Evolutionary conservation across 2,329 filamentous ascomycete genomes (phyloP), one percentile per base, ranked within the genome.

Genomic region (Sphaceloma murrayae): DNA sequence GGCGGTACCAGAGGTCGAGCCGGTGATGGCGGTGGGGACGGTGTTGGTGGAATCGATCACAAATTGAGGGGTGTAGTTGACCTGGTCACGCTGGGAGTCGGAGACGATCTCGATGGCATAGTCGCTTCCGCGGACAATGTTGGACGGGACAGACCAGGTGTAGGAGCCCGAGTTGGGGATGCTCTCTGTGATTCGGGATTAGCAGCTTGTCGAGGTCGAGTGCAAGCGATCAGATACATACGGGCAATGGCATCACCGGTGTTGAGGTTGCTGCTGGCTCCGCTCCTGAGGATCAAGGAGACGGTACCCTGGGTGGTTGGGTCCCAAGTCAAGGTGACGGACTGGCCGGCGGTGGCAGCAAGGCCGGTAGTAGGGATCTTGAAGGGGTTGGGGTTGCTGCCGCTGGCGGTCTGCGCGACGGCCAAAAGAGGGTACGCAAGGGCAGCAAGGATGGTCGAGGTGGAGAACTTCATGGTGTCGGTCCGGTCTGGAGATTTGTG

Each of bases 101-200:
- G 63, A 59, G 54, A 72, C 59, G 54, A 76, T 76, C 55, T 73
- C 62, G 49, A 76, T 59, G 46, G 70, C 68, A 64, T 74, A 75
- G 56, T 69, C 63, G 29, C 58, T 58, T 51, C 67, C 63, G 42
- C 63, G 60, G 34, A 61, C 60, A 46, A 69, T 57, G 46, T 59
- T 52, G 38, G 56, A 46, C 16, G 67, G 62, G 4, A 69, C 63
- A 24, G 57, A 59, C 65, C 72, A 74, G 46, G 64, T 67, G 61
- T 63, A 74, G 49, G 57, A 63, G 46, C 70, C 70, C 34, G 56
- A 60, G 60, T 75, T 75, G 48, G 56, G 49, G 50, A 75, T 65
- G 51, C 52, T 56, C 38, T 61, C 70, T 75, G 53, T 32, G 10
- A 16, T n/a, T n/a, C n/a, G 7, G 14, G 5, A n/a, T 31, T 31